phyloP scores from a whole-genome alignment of 768 basidiomycete species.

The Podaxis sp. region DNA sequence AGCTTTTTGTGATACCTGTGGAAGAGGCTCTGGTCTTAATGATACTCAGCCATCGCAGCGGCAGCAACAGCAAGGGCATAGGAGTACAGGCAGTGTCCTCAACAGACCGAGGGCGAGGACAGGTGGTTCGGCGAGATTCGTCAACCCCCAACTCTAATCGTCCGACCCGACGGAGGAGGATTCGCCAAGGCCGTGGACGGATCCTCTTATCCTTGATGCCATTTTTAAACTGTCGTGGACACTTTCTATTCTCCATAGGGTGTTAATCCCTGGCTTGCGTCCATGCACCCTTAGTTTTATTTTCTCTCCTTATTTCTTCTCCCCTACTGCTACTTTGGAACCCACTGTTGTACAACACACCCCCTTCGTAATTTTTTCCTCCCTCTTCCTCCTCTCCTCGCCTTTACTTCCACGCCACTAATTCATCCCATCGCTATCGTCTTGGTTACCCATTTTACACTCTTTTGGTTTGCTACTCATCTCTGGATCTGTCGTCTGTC shows the following conservation, averaged over 20 bases:
- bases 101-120: conserved; percentile 68
- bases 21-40: conserved; percentile 28
- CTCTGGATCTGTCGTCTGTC: conserved; percentile 17
- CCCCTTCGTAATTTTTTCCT: conserved; percentile 4
- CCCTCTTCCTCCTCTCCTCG: neutral
- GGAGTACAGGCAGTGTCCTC: conserved; percentile 39
- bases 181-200: neutral
- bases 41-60: neutral
- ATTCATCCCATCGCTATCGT: conserved; percentile 1
- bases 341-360: conserved; percentile 7
- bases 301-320: neutral
- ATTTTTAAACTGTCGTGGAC: neutral
- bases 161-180: conserved; percentile 9
- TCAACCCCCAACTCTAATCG: conserved; percentile 40
- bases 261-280: neutral
- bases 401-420: neutral
- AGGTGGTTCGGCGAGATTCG: conserved; percentile 64
- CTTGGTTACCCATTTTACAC: neutral
- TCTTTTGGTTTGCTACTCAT: conserved; percentile 13
- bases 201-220: neutral
- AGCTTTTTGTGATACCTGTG: conserved; percentile 59
- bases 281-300: neutral
- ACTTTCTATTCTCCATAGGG: neutral
- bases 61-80: neutral
- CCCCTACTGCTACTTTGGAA: neutral